Base-by-base conservation (phyloP, 805 yeast species). In the Hanseniaspora hatyaiensis region DNA sequence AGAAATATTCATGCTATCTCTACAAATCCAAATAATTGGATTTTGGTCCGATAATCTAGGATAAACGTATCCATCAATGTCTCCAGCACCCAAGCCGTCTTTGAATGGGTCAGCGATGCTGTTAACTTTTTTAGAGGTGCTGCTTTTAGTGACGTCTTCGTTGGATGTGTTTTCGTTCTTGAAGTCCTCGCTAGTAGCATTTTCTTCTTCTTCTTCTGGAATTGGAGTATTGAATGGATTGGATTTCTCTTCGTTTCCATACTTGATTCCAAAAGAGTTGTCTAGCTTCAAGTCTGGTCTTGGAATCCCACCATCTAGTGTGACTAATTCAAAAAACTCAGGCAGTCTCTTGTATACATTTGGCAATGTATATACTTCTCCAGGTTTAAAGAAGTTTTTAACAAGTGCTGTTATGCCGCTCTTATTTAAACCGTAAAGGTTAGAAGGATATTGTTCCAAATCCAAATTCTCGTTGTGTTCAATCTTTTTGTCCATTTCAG, bases 21-120 rank as follows among this genome's bases (percentile, higher is more conserved):
- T 72, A 36, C 82, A 77, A 52, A 82, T 66, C 94, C 94, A 83
- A 42, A 81, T 66, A 49, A 72, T 72, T 26, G 86, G 84, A 51
- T 67, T 76, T 6, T 65, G 71, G 28, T 69, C 78, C n/a, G 59
- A 62, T 32, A 77, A 71, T 34, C 74, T 72, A 20, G 85, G 84
- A 55, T 77, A 74, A 31, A 70, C 66, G 55, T 75, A 80, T 5
- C 38, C 34, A 19, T 39, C 30, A 15, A 6, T 12, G 18, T 72
- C 69, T 43, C 61, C 57, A 50, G 62, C 60, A 29, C 68, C 56
- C 18, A 44, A 31, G 15, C 31, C 37, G 24, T 44, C 13, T 12
- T 44, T 37, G 51, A 67, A 70, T 38, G 67, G 52, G 29, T 47
- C 54, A 12, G 46, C 32, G 40, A n/a, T n/a, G n/a, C n/a, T n/a